A percentile compares a stretch with the other conserved stretches of the same genome.
Evolutionary conservation across 768 basidiomycete species (phyloP).

Genomic region (Russula dissimulans): DNA sequence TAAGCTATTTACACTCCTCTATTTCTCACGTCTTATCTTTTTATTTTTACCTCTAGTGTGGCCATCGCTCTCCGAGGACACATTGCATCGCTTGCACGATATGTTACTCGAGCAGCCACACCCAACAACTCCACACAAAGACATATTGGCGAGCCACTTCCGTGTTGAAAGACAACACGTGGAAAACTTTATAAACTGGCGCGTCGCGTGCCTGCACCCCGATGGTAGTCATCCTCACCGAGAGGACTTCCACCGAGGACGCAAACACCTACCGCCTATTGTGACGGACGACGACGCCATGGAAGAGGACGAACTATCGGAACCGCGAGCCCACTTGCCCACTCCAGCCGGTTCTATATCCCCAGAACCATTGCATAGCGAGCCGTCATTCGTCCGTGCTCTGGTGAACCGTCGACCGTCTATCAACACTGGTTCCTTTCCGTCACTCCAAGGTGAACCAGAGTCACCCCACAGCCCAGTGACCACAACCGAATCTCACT

Average conservation of each 20-base stretch:
- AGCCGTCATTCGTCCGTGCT: background rate
- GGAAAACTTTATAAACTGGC: constrained; percentile 5
- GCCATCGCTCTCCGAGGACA: constrained; percentile 4
- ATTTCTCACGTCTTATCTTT: background rate
- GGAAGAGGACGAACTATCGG: background rate
- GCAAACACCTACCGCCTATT: background rate
- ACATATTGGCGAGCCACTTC: constrained; percentile 1
- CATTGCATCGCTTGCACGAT: background rate
- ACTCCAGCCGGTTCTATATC: constrained; percentile 5
- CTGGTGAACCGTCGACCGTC: background rate
- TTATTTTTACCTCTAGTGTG: constrained; percentile 3
- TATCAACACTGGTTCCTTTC: background rate
- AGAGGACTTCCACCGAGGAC: background rate
- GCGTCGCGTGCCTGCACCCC: background rate
- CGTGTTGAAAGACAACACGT: constrained; percentile 1
- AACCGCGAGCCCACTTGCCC: background rate
- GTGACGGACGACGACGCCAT: background rate
- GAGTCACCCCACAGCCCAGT: background rate
- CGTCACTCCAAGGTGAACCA: no score
- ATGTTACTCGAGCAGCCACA: constrained; percentile 8
- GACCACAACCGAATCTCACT: background rate
- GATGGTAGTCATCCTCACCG: background rate
- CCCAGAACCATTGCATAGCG: background rate
- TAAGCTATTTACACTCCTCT: background rate
- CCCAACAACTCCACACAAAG: background rate